These are phyloP conservation scores for Fusarium sterilihyphosum DNA, from an alignment of 2,329 filamentous ascomycete genomes.

Conservation along the genomic window DNA sequence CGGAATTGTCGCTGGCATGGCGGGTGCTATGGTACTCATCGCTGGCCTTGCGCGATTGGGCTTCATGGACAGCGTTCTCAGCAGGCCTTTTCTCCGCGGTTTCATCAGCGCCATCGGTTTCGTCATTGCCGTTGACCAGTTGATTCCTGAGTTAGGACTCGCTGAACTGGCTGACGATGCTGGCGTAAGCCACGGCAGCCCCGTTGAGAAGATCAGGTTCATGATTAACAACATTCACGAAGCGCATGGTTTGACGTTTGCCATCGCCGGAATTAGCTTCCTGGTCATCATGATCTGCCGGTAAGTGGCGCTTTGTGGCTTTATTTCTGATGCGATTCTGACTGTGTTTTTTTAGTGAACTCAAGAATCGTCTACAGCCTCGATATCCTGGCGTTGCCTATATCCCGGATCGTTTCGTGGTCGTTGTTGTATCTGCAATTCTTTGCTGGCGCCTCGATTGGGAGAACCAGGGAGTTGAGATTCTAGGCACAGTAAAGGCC, in stretches of 20 bases:
- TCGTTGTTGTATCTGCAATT: slow-evolving; percentile 86
- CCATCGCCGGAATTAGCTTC: slow-evolving; percentile 83
- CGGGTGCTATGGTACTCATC: slow-evolving; percentile 87
- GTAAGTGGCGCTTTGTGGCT: slow-evolving; percentile 56
- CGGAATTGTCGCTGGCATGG: slow-evolving; percentile 87
- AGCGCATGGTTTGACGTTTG: slow-evolving; percentile 78
- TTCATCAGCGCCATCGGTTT: slow-evolving; percentile 98
- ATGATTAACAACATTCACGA: slow-evolving; percentile 73
- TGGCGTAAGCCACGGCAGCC: slow-evolving; percentile 83
- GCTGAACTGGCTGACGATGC: slow-evolving; percentile 69
- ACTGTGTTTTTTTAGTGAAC: slow-evolving; percentile 62
- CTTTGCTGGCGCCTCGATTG: slow-evolving; percentile 81
- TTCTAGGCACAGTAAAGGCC: slow-evolving; percentile 84
- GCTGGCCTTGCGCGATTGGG: slow-evolving; percentile 87
- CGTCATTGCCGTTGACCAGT: slow-evolving; percentile 94
- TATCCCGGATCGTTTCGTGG: slow-evolving; percentile 88
- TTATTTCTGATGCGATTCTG: background rate
- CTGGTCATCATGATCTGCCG: slow-evolving; percentile 88
- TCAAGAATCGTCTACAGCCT: slow-evolving; percentile 84
- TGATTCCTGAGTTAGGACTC: slow-evolving; percentile 90
- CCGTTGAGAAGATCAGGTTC: slow-evolving; percentile 85
- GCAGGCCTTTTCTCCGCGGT: slow-evolving; percentile 88
- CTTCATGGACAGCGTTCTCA: slow-evolving; percentile 94
- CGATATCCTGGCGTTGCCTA: slow-evolving; percentile 85
- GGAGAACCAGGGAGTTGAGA: slow-evolving; percentile 81